A percentile compares a stretch with the other conserved stretches of the same genome.
Conservation (phyloP, 306 rosid genomes). For the Rosa rugosa region DNA sequence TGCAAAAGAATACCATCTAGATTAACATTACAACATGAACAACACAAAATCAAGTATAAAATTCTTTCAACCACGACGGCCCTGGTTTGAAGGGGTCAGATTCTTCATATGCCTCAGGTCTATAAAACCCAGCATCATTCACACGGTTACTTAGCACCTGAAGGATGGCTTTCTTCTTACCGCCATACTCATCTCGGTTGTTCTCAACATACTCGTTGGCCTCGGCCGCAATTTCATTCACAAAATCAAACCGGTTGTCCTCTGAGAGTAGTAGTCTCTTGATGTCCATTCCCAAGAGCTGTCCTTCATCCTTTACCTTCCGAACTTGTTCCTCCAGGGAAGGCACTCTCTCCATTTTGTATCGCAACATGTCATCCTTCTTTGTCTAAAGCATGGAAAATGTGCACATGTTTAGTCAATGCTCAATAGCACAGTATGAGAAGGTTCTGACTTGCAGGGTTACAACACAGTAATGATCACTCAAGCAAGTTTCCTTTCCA, state of each 20-base stretch:
- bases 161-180: constrained; percentile 82
- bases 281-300: no score
- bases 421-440: no score
- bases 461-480: no score
- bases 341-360: no score
- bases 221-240: constrained; percentile 86
- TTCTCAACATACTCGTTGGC: constrained; percentile 73
- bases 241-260: constrained; percentile 80
- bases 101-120: constrained; percentile 74
- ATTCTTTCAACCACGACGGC: constrained; percentile 61
- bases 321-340: no score
- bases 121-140: no score
- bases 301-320: no score
- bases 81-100: constrained; percentile 79
- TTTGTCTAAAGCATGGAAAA: no score
- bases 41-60: constrained; percentile 30
- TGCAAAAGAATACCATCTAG: neutral
- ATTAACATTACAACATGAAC: constrained; percentile 13
- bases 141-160: constrained; percentile 86
- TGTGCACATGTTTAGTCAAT: no score
- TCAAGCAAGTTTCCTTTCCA: no score
- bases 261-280: constrained; percentile 68
- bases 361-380: no score
- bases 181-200: constrained; percentile 79
- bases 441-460: no score